Evolutionary conservation across 805 yeast genomes (phyloP).

Genomic region (Ogataea haglerorum): DNA sequence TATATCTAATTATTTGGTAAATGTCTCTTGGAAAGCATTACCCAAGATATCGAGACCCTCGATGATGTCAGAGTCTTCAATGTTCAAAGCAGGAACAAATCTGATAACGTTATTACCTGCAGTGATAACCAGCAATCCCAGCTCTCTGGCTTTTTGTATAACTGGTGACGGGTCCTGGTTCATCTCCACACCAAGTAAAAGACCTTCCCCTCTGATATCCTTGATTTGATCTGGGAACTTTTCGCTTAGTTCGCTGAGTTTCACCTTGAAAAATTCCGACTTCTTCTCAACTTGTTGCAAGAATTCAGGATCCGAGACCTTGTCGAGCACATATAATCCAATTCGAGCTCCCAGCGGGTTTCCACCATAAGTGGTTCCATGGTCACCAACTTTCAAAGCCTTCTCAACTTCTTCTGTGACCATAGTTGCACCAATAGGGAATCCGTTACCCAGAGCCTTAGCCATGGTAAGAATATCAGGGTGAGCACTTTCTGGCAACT

Average conservation of each 20-base stretch:
- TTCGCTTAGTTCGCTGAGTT: slow-evolving; percentile 47
- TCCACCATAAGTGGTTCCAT: slow-evolving; percentile 97
- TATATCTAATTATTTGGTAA: slow-evolving; percentile 7
- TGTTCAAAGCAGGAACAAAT: slow-evolving; percentile 88
- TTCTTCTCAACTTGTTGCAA: slow-evolving; percentile 57
- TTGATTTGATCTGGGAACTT: slow-evolving; percentile 59
- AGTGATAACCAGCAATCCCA: slow-evolving; percentile 80
- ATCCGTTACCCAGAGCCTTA: slow-evolving; percentile 95
- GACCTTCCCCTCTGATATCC: slow-evolving; percentile 84
- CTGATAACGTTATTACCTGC: slow-evolving; percentile 92
- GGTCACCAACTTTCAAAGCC: slow-evolving; percentile 83
- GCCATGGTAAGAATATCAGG: slow-evolving; percentile 96
- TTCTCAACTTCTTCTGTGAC: slow-evolving; percentile 75
- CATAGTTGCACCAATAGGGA: slow-evolving; percentile 93
- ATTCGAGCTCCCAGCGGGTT: slow-evolving; percentile 88
- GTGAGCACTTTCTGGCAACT: slow-evolving; percentile 73
- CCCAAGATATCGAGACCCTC: slow-evolving; percentile 73
- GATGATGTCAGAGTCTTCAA: slow-evolving; percentile 61
- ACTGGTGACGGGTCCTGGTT: slow-evolving; percentile 58
- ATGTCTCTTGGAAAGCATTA: slow-evolving; percentile 43
- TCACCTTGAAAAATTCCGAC: slow-evolving; percentile 52
- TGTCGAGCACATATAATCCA: slow-evolving; percentile 70
- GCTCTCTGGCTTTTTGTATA: slow-evolving; percentile 67
- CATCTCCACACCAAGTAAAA: slow-evolving; percentile 81
- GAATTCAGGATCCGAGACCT: slow-evolving; percentile 59